These are phyloP conservation scores for Calcarisporium arbuscula DNA, from an alignment of 2,329 filamentous ascomycete genomes.

Conservation along the genomic window DNA sequence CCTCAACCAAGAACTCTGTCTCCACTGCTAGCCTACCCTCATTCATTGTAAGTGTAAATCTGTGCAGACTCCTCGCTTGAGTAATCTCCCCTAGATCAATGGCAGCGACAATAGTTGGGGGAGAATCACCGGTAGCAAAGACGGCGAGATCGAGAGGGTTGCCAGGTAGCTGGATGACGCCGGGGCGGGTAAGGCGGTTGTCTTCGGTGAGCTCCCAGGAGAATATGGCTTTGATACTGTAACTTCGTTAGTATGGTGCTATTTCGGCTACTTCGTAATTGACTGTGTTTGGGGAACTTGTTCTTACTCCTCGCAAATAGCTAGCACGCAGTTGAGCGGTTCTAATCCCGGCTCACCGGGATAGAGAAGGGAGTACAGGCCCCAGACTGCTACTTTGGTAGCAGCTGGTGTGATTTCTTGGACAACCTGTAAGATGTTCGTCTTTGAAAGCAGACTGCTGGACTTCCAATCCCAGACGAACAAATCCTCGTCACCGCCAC, in stretches of 20 bases:
- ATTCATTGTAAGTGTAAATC: conserved; percentile 23
- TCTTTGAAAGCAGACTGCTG: conserved; percentile 45
- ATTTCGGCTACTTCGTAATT: background rate
- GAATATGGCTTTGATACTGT: conserved; percentile 57
- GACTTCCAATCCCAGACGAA: conserved; percentile 76
- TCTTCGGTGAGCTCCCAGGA: conserved; percentile 48
- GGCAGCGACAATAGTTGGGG: conserved; percentile 30
- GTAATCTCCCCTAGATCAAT: conserved; percentile 28
- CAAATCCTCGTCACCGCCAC: conserved; percentile 75
- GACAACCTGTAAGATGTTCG: conserved; percentile 43
- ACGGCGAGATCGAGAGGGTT: conserved; percentile 55
- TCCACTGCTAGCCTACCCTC: conserved; percentile 25
- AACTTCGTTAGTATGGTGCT: conserved; percentile 12
- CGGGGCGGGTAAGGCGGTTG: conserved; percentile 41
- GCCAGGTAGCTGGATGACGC: conserved; percentile 48
- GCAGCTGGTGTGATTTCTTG: conserved; percentile 28
- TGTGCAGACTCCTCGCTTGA: conserved; percentile 22
- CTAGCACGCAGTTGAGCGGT: conserved; percentile 36
- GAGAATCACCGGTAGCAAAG: conserved; percentile 11
- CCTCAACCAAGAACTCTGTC: conserved; percentile 18
- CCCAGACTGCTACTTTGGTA: conserved; percentile 41
- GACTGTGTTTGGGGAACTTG: background rate
- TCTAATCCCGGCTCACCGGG: conserved; percentile 20
- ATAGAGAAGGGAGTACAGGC: conserved; percentile 29
- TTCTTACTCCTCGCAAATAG: conserved; percentile 51